Evolutionary conservation across 192 early-diverging fungal genomes (phyloP).

Genomic region (Linderina pennispora): DNA sequence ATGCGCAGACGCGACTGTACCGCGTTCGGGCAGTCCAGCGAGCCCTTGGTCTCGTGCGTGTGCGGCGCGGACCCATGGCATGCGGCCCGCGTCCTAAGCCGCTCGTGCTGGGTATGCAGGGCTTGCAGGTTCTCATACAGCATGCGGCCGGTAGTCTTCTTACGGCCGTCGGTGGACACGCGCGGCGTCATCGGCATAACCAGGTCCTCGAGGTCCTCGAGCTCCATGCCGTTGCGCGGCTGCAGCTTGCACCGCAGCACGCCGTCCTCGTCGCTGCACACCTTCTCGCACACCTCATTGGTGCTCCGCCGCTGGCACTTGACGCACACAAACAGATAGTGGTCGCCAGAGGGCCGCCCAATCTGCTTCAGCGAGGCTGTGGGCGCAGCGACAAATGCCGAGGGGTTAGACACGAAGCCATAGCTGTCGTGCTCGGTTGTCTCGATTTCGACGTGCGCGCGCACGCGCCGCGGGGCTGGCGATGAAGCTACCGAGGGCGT

Average conservation of each 20-base stretch:
- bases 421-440: constrained; percentile 35
- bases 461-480: constrained; percentile 8
- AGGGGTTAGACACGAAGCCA: constrained; percentile 40
- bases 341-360: constrained; percentile 9
- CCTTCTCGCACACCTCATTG: constrained; percentile 46
- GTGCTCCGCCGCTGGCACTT: constrained; percentile 47
- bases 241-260: constrained; percentile 43
- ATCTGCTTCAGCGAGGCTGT: not conserved
- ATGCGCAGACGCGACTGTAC: constrained; percentile 42
- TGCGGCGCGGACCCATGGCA: constrained; percentile 34
- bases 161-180: constrained; percentile 33
- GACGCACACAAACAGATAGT: constrained; percentile 45
- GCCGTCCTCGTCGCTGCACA: constrained; percentile 46
- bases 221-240: constrained; percentile 24
- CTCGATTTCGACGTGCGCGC: constrained; percentile 40
- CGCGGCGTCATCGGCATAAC: constrained; percentile 46
- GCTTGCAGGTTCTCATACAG: constrained; percentile 43
- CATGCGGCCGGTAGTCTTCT: constrained; percentile 47
- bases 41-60: constrained; percentile 4
- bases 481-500: not conserved
- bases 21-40: constrained; percentile 38
- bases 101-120: constrained; percentile 41
- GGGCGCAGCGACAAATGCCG: constrained; percentile 17
- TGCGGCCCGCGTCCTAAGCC: constrained; percentile 32
- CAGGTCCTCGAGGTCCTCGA: constrained; percentile 47